Evolutionary conservation across 1,139 yeast genomes (phyloP).

Genomic region (Nakaseomyces delphensis): DNA sequence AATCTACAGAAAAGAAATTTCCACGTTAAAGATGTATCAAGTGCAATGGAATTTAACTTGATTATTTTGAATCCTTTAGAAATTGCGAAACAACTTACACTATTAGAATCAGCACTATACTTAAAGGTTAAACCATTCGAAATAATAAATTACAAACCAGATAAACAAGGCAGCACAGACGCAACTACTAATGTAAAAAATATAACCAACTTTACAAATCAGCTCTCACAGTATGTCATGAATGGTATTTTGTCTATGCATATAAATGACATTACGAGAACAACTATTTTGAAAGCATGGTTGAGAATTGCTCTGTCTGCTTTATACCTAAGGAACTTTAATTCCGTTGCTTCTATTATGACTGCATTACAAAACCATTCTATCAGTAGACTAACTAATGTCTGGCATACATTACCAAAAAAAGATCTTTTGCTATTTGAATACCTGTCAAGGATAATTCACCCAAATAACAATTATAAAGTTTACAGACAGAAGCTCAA

Average conservation of each 20-base stretch:
- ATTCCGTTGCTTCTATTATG: conserved; percentile 80
- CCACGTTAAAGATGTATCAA: neutral
- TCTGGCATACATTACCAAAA: conserved; percentile 60
- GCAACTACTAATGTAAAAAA: conserved; percentile 45
- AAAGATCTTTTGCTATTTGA: conserved; percentile 61
- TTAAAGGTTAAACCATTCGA: conserved; percentile 63
- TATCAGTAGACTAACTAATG: conserved; percentile 53
- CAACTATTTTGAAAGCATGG: conserved; percentile 63
- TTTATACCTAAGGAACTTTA: conserved; percentile 69
- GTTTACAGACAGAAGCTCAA: conserved; percentile 64
- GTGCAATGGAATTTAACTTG: conserved; percentile 36
- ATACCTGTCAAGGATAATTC: conserved; percentile 60
- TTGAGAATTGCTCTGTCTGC: conserved; percentile 77
- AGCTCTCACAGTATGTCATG: conserved; percentile 71
- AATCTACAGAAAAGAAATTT: neutral
- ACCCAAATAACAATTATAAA: conserved; percentile 75
- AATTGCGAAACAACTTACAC: conserved; percentile 74
- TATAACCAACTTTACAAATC: conserved; percentile 73
- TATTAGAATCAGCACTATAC: conserved; percentile 68
- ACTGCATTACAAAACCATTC: conserved; percentile 78
- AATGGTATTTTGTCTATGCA: conserved; percentile 62
- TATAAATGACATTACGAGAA: conserved; percentile 32
- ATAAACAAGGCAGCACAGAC: conserved; percentile 42
- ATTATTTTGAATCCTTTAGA: conserved; percentile 72
- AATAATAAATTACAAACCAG: conserved; percentile 43